Percentiles rank a stretch among this genome's conserved stretches.
Evolutionary conservation across 257 asterid genomes (phyloP).

Genomic region (Hygrophila difformis): DNA sequence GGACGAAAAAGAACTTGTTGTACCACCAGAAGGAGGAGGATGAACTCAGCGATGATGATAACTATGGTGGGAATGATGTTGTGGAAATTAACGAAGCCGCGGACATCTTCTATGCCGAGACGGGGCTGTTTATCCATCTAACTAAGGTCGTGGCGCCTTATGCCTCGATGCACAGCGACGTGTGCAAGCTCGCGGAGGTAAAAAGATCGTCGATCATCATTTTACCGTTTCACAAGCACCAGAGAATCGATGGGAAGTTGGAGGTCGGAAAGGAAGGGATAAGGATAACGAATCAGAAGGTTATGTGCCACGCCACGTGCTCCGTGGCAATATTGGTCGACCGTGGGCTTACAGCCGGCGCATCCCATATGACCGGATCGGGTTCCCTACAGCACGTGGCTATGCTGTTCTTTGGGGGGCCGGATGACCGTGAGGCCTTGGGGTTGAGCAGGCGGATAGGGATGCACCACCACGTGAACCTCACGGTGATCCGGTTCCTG

Average conservation of each 20-base stretch:
- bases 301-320: conserved; percentile 72
- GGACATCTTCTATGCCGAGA: conserved; percentile 65
- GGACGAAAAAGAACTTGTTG: conserved; percentile 45
- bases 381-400: conserved; percentile 78
- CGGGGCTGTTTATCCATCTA: conserved; percentile 66
- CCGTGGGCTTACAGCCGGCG: conserved; percentile 72
- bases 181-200: conserved; percentile 61
- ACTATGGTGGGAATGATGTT: conserved; percentile 93
- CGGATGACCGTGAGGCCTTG: conserved; percentile 92
- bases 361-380: conserved; percentile 27
- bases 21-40: conserved; percentile 83
- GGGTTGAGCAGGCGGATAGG: conserved; percentile 91
- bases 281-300: conserved; percentile 75
- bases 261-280: conserved; percentile 87
- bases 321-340: conserved; percentile 84
- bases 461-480: conserved; percentile 74
- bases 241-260: conserved; percentile 87
- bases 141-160: conserved; percentile 64
- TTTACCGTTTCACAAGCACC: conserved; percentile 94
- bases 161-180: conserved; percentile 55
- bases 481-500: conserved; percentile 75
- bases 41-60: conserved; percentile 81
- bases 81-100: conserved; percentile 90
- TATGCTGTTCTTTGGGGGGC: conserved; percentile 83
- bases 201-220: conserved; percentile 65